These are phyloP conservation scores for Cryptosporidium muris DNA, from an alignment of 169 alveolate species.

Conservation along the genomic window DNA sequence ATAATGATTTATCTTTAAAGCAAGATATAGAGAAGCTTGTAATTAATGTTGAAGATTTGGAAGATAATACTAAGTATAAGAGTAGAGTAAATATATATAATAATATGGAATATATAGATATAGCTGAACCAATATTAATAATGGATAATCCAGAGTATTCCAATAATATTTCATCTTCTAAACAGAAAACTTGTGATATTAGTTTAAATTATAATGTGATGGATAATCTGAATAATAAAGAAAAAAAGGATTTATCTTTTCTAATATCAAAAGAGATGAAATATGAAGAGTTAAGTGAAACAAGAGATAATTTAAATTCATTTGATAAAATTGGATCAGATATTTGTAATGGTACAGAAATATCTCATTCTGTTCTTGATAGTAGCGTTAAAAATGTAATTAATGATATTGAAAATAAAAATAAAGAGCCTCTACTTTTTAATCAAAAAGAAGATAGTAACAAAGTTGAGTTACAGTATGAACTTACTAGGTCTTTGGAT, in stretches of 20 bases:
- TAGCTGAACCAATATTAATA: too few species aligned
- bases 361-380: constrained; percentile 32
- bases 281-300: background rate
- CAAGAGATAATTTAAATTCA: constrained; percentile 18
- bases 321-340: constrained; percentile 53
- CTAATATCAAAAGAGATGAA: constrained; percentile 9
- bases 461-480: background rate
- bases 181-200: constrained; percentile 30
- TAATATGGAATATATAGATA: too few species aligned
- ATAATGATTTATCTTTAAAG: constrained; percentile 37
- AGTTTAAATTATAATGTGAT: constrained; percentile 50
- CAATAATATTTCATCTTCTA: constrained; percentile 60
- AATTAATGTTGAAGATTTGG: constrained; percentile 32
- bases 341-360: constrained; percentile 19
- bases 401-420: background rate
- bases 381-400: constrained; percentile 32
- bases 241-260: constrained; percentile 1
- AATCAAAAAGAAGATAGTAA: constrained; percentile 10
- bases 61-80: constrained; percentile 45
- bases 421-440: constrained; percentile 27
- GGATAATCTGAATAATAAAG: background rate
- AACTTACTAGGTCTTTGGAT: constrained; percentile 8
- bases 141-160: constrained; percentile 23
- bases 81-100: background rate
- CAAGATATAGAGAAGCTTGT: constrained; percentile 54